A percentile compares a stretch with the other conserved stretches of the same genome.
phyloP scores from a whole-genome alignment of 1,139 yeast species.

The Meyerozyma carpophila region DNA sequence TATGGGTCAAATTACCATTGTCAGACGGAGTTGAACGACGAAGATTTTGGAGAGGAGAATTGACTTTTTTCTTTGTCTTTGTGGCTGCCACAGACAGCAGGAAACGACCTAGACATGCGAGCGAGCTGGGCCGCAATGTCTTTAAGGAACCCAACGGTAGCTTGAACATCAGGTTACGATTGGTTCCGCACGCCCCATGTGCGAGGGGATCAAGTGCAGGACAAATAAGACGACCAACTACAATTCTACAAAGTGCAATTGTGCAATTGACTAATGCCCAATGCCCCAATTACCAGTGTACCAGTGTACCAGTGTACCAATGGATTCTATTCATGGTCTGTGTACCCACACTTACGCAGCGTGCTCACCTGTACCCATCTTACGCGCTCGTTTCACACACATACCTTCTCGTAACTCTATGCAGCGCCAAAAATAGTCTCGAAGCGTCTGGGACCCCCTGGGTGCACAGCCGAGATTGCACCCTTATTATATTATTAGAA shows the following conservation, averaged over 20 bases:
- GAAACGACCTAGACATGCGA: neutral
- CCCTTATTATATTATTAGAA: neutral
- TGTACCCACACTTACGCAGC: too few relatives aligned
- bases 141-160: neutral
- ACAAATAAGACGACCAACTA: too few relatives aligned
- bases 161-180: neutral
- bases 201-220: too few relatives aligned
- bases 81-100: neutral
- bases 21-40: neutral
- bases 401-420: neutral
- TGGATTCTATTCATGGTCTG: too few relatives aligned
- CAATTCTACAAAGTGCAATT: too few relatives aligned
- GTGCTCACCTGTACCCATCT: too few relatives aligned
- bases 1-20: conserved; percentile 10
- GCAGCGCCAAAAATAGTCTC: neutral
- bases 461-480: neutral
- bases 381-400: neutral
- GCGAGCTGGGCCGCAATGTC: neutral
- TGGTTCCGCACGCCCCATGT: too few relatives aligned
- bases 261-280: too few relatives aligned
- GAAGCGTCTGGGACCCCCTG: neutral
- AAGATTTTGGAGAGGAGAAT: neutral
- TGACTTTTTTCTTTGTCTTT: neutral
- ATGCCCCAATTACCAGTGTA: too few relatives aligned
- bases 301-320: too few relatives aligned